Evolutionary conservation across 2,329 filamentous ascomycete genomes (phyloP).

Genomic region (Colletotrichum tanaceti): DNA sequence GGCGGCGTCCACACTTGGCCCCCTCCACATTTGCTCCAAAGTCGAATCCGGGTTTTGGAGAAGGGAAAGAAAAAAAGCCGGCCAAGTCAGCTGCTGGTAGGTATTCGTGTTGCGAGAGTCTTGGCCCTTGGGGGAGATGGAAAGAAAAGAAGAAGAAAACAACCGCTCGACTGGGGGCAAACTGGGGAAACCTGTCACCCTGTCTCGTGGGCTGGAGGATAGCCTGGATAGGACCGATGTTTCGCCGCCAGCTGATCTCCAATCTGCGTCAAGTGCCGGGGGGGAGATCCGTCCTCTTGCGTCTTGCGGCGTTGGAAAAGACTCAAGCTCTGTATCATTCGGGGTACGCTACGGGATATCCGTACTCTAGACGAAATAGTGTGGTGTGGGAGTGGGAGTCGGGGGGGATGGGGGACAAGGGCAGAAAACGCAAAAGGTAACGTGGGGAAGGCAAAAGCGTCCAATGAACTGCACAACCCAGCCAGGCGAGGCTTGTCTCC

Average conservation of each 20-base stretch:
- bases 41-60: conserved; percentile 5
- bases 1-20: conserved; percentile 1
- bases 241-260: conserved; percentile 12
- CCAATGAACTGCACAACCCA: conserved; percentile 26
- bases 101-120: not conserved
- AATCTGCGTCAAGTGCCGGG: conserved; percentile 27
- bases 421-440: not conserved
- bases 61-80: not conserved
- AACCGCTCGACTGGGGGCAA: conserved; percentile 28
- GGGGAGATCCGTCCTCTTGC: conserved; percentile 17
- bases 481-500: not conserved
- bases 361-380: not conserved
- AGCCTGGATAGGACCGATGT: conserved; percentile 29
- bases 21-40: conserved; percentile 8
- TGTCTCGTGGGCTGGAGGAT: not conserved
- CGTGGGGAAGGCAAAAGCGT: conserved; percentile 18
- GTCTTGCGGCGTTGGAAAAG: conserved; percentile 1
- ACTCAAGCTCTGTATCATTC: conserved; percentile 9
- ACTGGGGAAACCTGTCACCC: not conserved
- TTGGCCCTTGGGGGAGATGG: not conserved
- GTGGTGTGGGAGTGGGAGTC: conserved; percentile 2
- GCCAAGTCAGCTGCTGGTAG: conserved; percentile 12
- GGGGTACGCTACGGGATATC: no score
- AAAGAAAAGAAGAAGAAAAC: no score
- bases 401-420: not conserved